phyloP scores from a whole-genome alignment of 768 basidiomycete genomes.

The Boletus patriciae region DNA sequence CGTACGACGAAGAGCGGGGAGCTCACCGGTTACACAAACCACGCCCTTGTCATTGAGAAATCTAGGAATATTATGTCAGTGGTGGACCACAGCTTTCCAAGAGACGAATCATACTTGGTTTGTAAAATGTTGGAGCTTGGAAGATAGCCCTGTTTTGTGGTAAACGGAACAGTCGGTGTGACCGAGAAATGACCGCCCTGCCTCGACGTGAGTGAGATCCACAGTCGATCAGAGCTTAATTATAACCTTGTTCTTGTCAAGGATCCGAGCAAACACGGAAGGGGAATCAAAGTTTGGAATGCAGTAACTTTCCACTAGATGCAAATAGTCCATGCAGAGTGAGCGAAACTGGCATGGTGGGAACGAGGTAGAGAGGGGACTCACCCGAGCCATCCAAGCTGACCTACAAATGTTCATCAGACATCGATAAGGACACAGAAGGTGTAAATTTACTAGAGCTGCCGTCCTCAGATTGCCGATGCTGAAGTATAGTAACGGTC shows the following conservation, averaged over 20 bases:
- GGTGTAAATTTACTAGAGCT: slow-evolving; percentile 50
- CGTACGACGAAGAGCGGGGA: background rate
- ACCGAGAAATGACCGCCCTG: slow-evolving; percentile 92
- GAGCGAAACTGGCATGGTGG: background rate
- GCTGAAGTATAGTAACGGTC: slow-evolving; percentile 36
- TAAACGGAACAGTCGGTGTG: slow-evolving; percentile 65
- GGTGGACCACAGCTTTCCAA: background rate
- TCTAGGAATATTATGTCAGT: slow-evolving; percentile 26
- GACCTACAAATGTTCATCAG: slow-evolving; percentile 39
- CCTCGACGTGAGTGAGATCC: slow-evolving; percentile 3
- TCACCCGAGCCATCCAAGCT: slow-evolving; percentile 81
- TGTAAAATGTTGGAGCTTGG: slow-evolving; percentile 83
- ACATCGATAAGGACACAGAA: background rate
- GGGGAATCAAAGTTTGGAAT: slow-evolving; percentile 94
- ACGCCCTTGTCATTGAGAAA: slow-evolving; percentile 90
- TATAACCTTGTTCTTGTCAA: slow-evolving; percentile 74
- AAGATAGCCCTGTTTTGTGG: slow-evolving; percentile 80
- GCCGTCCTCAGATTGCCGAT: slow-evolving; percentile 86
- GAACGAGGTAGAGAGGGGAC: slow-evolving; percentile 17
- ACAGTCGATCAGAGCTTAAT: background rate
- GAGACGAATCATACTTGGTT: slow-evolving; percentile 55
- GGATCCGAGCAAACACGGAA: slow-evolving; percentile 84
- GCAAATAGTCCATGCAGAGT: background rate
- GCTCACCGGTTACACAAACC: slow-evolving; percentile 71
- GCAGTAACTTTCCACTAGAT: slow-evolving; percentile 85